Percentiles rank a stretch among this genome's conserved stretches.
Conservation (phyloP, 2,329 filamentous ascomycete genomes). For the Neopestalotiopsis clavispora region DNA sequence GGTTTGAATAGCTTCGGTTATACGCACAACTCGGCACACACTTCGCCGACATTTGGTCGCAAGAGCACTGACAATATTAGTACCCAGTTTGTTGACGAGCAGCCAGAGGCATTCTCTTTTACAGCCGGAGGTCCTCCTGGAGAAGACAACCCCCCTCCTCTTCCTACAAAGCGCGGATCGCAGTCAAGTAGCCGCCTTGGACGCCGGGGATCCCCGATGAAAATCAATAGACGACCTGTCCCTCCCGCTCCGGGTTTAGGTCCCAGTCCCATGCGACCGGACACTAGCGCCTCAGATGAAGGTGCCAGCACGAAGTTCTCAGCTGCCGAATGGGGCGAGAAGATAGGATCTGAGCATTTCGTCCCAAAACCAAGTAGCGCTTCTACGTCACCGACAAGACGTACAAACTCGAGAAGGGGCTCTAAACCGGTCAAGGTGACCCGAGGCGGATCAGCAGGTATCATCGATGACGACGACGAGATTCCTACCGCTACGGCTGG, state of each 20-base stretch:
- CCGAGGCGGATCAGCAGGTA: constrained; percentile 48
- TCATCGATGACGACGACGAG: constrained; percentile 53
- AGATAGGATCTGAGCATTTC: constrained; percentile 61
- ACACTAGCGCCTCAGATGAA: constrained; percentile 31
- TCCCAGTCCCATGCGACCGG: constrained; percentile 26
- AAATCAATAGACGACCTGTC: constrained; percentile 12
- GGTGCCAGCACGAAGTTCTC: constrained; percentile 46
- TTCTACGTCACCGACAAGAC: constrained; percentile 51
- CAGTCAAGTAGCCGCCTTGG: constrained; percentile 45
- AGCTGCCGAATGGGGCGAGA: constrained; percentile 57
- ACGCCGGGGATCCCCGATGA: constrained; percentile 42
- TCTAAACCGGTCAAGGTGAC: constrained; percentile 60
- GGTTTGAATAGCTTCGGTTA: constrained; percentile 56
- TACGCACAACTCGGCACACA: constrained; percentile 44
- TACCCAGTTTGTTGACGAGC: constrained; percentile 61
- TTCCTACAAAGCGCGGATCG: constrained; percentile 39
- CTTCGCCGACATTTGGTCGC: constrained; percentile 49
- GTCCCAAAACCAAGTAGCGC: constrained; percentile 47
- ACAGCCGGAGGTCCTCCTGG: constrained; percentile 49
- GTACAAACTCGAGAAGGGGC: constrained; percentile 59
- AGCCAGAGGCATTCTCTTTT: constrained; percentile 53
- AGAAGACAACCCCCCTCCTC: constrained; percentile 32
- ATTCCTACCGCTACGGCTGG: constrained; percentile 42
- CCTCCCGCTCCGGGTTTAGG: constrained; percentile 24
- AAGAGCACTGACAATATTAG: constrained; percentile 65